Conservation (phyloP, 1,139 yeast species). For the Kurtzmaniella quercitrusa region DNA sequence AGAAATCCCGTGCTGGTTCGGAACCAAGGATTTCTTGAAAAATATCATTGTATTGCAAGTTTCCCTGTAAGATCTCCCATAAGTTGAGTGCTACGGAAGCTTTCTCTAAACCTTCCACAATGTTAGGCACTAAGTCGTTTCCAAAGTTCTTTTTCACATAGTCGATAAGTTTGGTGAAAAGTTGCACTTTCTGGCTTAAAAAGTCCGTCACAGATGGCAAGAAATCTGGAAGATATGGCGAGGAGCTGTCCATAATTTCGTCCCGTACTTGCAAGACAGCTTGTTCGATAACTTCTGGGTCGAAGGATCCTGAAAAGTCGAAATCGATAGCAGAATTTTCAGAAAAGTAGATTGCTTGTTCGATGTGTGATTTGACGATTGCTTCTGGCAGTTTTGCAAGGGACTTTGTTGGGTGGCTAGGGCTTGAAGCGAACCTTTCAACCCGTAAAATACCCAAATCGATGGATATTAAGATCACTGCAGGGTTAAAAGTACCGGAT, state of each 20-base stretch:
- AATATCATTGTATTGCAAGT: constrained; percentile 3
- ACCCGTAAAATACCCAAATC: constrained; percentile 62
- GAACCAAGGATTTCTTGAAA: constrained; percentile 11
- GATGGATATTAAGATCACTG: constrained; percentile 48
- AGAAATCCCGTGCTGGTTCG: constrained; percentile 23
- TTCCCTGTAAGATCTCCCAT: constrained; percentile 36
- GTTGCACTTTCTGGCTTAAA: constrained; percentile 20
- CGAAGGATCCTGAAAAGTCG: constrained; percentile 28
- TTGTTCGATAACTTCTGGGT: constrained; percentile 35
- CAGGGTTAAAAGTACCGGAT: constrained; percentile 26
- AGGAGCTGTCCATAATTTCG: constrained; percentile 51
- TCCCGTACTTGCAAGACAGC: constrained; percentile 48
- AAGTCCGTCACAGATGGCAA: constrained; percentile 25
- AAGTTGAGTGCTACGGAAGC: constrained; percentile 49
- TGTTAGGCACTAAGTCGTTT: constrained; percentile 22
- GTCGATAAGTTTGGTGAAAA: constrained; percentile 37
- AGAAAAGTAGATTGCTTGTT: constrained; percentile 72
- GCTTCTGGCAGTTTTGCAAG: constrained; percentile 23
- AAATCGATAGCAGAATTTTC: constrained; percentile 53
- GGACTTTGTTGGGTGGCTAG: constrained; percentile 4
- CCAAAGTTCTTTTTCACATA: constrained; percentile 48
- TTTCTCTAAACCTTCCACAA: constrained; percentile 54
- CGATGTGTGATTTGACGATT: constrained; percentile 65
- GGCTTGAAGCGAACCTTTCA: constrained; percentile 35
- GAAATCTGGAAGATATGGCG: constrained; percentile 29